Evolutionary conservation across 345 rosid species (phyloP).

Genomic region (Pelargonium nanum): DNA sequence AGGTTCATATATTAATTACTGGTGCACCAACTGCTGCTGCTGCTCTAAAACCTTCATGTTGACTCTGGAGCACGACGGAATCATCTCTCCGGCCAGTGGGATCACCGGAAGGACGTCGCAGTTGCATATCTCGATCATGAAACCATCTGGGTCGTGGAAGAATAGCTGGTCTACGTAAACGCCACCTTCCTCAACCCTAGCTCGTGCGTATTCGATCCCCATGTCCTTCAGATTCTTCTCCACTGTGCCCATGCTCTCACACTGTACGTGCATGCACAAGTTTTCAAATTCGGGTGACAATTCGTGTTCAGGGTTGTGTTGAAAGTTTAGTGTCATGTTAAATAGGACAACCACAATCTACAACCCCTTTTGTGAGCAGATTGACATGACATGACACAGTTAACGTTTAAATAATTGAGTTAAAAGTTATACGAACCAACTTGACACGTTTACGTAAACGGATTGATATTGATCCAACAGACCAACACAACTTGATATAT

Average conservation of each 20-base stretch:
- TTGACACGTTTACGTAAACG: too few relatives aligned
- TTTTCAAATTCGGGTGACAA: too few relatives aligned
- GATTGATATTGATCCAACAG: too few relatives aligned
- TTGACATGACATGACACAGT: too few relatives aligned
- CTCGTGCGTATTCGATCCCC: slow-evolving; percentile 44
- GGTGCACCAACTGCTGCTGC: slow-evolving; percentile 23
- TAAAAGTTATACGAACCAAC: too few relatives aligned
- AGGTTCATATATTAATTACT: too few relatives aligned
- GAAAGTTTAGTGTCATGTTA: too few relatives aligned
- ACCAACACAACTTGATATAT: too few relatives aligned
- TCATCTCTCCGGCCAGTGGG: slow-evolving; percentile 48
- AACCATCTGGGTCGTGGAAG: slow-evolving; percentile 91
- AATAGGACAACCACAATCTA: too few relatives aligned
- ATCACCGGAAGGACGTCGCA: slow-evolving; percentile 71
- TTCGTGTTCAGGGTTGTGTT: too few relatives aligned
- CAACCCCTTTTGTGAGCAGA: too few relatives aligned
- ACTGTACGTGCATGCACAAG: slow-evolving; percentile 20
- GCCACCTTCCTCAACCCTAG: slow-evolving; percentile 73
- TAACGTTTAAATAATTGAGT: too few relatives aligned
- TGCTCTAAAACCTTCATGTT: slow-evolving; percentile 28
- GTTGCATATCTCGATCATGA: slow-evolving; percentile 89
- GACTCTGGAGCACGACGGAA: slow-evolving; percentile 42
- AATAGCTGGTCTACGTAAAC: slow-evolving; percentile 72
- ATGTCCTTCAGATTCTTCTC: slow-evolving; percentile 66
- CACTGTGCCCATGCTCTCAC: slow-evolving; percentile 72